These are phyloP conservation scores for Phialocephala subalpina DNA, from an alignment of 2,329 filamentous ascomycete species.

Conservation along the genomic window DNA sequence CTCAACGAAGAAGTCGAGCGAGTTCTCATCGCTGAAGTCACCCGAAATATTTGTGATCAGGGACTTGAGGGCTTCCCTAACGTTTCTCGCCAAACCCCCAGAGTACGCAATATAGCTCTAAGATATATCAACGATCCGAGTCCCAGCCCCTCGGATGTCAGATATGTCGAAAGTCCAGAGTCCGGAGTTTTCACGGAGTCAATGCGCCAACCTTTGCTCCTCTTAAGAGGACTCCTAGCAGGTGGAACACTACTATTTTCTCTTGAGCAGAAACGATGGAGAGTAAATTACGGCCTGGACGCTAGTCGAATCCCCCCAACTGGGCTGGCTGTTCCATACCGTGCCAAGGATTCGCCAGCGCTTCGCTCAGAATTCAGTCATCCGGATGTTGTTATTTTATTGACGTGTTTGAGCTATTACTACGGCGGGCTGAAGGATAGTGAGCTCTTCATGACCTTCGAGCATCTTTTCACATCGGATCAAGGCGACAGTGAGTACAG, in stretches of 20 bases:
- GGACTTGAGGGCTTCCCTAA: too few relatives aligned
- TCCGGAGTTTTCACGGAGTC: conserved; percentile 27
- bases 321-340: conserved; percentile 64
- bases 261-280: conserved; percentile 66
- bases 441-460: conserved; percentile 57
- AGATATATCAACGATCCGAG: conserved; percentile 16
- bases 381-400: conserved; percentile 62
- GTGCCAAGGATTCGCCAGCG: conserved; percentile 64
- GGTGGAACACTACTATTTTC: conserved; percentile 61
- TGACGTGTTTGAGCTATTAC: conserved; percentile 65
- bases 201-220: conserved; percentile 50
- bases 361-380: conserved; percentile 68
- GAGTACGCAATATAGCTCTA: conserved; percentile 12
- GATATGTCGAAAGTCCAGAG: conserved; percentile 16
- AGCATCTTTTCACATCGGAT: conserved; percentile 57
- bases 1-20: too few relatives aligned
- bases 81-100: background rate
- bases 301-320: conserved; percentile 45
- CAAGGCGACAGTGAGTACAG: conserved; percentile 60
- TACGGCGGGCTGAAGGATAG: conserved; percentile 60
- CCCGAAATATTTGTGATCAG: too few relatives aligned
- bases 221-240: conserved; percentile 64
- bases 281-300: conserved; percentile 70
- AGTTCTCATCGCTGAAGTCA: too few relatives aligned
- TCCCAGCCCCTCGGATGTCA: conserved; percentile 16